These are phyloP conservation scores for Eudorina sp. DNA, from an alignment of 139 green algal species.

Conservation along the genomic window DNA sequence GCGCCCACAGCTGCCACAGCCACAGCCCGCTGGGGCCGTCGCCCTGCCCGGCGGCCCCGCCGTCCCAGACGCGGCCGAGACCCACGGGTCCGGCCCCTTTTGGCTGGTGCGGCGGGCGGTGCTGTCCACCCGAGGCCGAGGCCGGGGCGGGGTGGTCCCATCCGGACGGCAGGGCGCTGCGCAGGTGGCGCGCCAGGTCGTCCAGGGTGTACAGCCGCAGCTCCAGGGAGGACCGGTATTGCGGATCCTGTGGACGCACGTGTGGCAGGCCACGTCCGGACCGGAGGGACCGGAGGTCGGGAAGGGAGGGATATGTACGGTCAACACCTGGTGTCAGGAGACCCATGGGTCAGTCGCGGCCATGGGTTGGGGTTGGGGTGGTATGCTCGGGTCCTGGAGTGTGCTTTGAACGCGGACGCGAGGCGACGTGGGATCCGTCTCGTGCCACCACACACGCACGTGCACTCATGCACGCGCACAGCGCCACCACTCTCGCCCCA, in stretches of 20 bases:
- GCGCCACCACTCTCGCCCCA: too few relatives aligned
- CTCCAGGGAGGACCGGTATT: slow-evolving; percentile 23
- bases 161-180: slow-evolving; percentile 27
- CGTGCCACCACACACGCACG: too few relatives aligned
- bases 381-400: too few relatives aligned
- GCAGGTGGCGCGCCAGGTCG: slow-evolving; percentile 45
- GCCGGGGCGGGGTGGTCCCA: slow-evolving; percentile 37
- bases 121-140: neutral
- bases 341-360: too few relatives aligned
- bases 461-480: too few relatives aligned
- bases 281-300: too few relatives aligned
- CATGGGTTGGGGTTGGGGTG: too few relatives aligned
- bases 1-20: slow-evolving; percentile 51
- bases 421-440: too few relatives aligned
- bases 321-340: too few relatives aligned
- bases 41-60: slow-evolving; percentile 7
- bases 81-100: neutral
- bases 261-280: neutral
- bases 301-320: too few relatives aligned
- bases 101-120: neutral
- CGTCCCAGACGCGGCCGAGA: slow-evolving; percentile 46
- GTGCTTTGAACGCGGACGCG: too few relatives aligned
- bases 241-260: slow-evolving; percentile 4
- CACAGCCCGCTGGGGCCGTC: slow-evolving; percentile 52
- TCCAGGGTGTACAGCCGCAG: slow-evolving; percentile 26